These are phyloP conservation scores for Ophiobolus disseminans DNA, from an alignment of 2,329 filamentous ascomycete species.

Conservation along the genomic window DNA sequence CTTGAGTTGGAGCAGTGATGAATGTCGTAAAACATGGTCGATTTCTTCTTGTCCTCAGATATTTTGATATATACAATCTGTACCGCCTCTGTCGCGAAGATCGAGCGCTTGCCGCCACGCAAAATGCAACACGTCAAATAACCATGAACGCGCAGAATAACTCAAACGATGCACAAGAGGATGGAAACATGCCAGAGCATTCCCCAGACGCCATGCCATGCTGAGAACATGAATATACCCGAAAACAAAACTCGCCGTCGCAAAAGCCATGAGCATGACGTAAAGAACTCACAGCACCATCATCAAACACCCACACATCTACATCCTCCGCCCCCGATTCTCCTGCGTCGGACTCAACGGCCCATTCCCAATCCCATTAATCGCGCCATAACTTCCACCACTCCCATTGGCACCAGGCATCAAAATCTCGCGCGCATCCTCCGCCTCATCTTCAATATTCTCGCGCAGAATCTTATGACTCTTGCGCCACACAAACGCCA, in stretches of 20 bases:
- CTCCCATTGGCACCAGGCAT: slow-evolving; percentile 43
- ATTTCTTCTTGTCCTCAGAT: too few species aligned
- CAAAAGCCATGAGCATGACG: neutral
- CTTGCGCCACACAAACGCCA: slow-evolving; percentile 68
- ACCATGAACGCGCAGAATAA: too few species aligned
- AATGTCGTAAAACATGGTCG: too few species aligned
- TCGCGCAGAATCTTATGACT: slow-evolving; percentile 52
- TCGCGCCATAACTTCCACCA: slow-evolving; percentile 33
- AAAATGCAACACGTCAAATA: too few species aligned
- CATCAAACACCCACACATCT: neutral
- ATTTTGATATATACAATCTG: too few species aligned
- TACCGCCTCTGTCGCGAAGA: too few species aligned
- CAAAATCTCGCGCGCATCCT: slow-evolving; percentile 43
- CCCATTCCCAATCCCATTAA: slow-evolving; percentile 20
- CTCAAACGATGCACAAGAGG: too few species aligned
- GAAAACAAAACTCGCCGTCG: neutral
- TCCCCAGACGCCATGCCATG: slow-evolving; percentile 19
- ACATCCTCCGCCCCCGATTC: slow-evolving; percentile 26
- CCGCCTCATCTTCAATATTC: slow-evolving; percentile 45
- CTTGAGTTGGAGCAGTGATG: too few species aligned
- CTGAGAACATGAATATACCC: neutral
- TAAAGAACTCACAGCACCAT: neutral
- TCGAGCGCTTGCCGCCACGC: too few species aligned
- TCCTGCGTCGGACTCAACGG: slow-evolving; percentile 22
- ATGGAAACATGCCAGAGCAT: too few species aligned